Evolutionary conservation across 495 filamentous ascomycete genomes (phyloP), one percentile per base, ranked within the genome.

Genomic region (Penicillium nucicola): DNA sequence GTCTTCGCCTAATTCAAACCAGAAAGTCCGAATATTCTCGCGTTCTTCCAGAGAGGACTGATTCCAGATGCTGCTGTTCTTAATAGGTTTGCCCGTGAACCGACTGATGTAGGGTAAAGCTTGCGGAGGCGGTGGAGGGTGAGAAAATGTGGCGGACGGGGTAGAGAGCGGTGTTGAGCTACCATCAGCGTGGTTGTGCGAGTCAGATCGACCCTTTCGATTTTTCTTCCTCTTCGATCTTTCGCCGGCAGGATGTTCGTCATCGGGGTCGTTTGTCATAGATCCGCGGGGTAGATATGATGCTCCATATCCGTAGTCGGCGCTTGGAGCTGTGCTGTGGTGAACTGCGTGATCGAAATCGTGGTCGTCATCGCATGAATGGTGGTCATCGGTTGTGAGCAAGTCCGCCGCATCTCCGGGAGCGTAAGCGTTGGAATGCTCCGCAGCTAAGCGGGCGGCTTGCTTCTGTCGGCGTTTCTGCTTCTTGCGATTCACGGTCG

Each of bases 21-120:
- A 99, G 70, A 97, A 99, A 48, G 95, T 89, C 61, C 96, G 95
- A 64, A 99, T 99, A 53, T 93, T 86, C 66, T 97, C 90, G 12
- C 93, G 85, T 67, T 99, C 93, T 66, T 97, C 90, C 48, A 86
- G 80, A 5, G 86, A 91, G 28, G 88, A 92, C 5, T 91, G 97
- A 61, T 97, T 96, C 93, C 93, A 99, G 67, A 98, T 96, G 34
- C 64, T 71, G 66, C 87, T 89, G 56, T 93, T 89, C 63, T 86
- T 88, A 28, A 62, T 55, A 22, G 66, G 63, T 43, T 68, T 70
- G 28, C 65, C 45, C 48, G 67, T 56, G 58, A 56, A 43, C 39
- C 62, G 51, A 59, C 56, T 41, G 58, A 61, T 36, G 57, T 56
- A 65, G 11, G 59, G 51, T 22, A 60, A 18, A 25, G 59, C 46